phyloP scores from a whole-genome alignment of 2,329 filamentous ascomycete genomes.

The Colletotrichum sp. region DNA sequence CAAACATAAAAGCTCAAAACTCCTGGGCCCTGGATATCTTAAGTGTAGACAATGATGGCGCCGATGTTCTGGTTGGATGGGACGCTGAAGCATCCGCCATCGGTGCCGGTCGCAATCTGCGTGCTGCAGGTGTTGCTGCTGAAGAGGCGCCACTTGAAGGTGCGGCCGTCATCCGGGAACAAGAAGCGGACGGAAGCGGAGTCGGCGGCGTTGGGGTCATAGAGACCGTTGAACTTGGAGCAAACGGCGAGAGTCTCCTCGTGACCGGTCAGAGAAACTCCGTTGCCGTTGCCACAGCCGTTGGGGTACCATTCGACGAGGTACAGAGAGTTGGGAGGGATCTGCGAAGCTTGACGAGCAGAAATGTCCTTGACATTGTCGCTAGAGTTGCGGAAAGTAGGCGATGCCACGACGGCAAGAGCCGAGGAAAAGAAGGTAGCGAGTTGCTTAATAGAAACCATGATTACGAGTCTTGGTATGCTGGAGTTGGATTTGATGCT shows the following conservation, averaged over 20 bases:
- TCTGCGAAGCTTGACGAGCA: not conserved
- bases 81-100: not conserved
- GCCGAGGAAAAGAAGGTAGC: not conserved
- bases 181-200: not conserved
- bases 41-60: not conserved
- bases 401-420: not conserved
- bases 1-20: not conserved
- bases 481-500: not conserved
- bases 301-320: not conserved
- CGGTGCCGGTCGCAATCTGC: not conserved
- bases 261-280: not conserved
- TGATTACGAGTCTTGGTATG: not conserved
- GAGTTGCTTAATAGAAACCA: not conserved
- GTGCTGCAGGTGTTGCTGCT: not conserved
- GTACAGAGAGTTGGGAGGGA: not conserved
- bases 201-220: not conserved
- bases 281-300: not conserved
- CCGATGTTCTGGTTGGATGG: not conserved
- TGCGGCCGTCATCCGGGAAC: not conserved
- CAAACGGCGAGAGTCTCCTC: not conserved
- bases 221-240: constrained; percentile 8
- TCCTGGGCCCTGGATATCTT: not conserved
- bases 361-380: not conserved
- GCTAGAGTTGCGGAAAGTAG: not conserved
- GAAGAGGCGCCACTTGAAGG: not conserved